These are phyloP conservation scores for Allomyces javanicus DNA, from an alignment of 192 early-diverging fungal species.

Conservation along the genomic window DNA sequence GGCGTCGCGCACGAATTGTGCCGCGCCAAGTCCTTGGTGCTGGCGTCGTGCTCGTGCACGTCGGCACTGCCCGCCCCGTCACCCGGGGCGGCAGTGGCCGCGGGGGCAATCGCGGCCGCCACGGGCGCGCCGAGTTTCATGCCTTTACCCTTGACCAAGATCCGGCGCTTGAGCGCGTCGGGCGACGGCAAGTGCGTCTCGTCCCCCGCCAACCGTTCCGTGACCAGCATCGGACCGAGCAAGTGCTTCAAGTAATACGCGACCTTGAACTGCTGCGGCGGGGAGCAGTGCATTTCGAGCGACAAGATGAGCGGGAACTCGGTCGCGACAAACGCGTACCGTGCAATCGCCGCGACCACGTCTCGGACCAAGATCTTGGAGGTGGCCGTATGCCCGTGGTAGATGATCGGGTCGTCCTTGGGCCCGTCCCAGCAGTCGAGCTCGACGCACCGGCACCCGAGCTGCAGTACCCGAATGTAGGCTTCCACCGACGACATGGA, in stretches of 20 bases:
- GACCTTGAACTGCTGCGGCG: constrained; percentile 53
- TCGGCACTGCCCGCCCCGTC: no score
- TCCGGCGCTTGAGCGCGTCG: constrained; percentile 38
- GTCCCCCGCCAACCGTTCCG: constrained; percentile 14
- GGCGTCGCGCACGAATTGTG: no score
- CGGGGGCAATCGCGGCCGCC: no score
- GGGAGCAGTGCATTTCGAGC: constrained; percentile 61
- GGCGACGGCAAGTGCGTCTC: constrained; percentile 40
- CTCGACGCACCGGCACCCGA: constrained; percentile 79
- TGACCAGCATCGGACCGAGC: constrained; percentile 44
- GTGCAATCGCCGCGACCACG: constrained; percentile 57
- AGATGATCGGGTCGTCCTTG: constrained; percentile 55
- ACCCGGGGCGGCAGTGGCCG: no score
- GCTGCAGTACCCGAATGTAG: constrained; percentile 66
- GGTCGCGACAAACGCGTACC: constrained; percentile 67
- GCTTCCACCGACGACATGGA: constrained; percentile 62
- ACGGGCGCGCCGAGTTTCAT: no score
- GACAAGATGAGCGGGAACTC: constrained; percentile 72
- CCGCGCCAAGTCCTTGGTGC: no score
- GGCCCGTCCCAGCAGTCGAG: constrained; percentile 81
- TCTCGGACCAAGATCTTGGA: constrained; percentile 60
- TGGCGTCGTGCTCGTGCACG: no score
- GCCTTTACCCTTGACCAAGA: constrained; percentile 54
- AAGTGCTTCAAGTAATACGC: constrained; percentile 40
- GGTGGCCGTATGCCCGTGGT: constrained; percentile 68